Conservation (phyloP, 495 filamentous ascomycete genomes). For the Penicillium pancosmium region DNA sequence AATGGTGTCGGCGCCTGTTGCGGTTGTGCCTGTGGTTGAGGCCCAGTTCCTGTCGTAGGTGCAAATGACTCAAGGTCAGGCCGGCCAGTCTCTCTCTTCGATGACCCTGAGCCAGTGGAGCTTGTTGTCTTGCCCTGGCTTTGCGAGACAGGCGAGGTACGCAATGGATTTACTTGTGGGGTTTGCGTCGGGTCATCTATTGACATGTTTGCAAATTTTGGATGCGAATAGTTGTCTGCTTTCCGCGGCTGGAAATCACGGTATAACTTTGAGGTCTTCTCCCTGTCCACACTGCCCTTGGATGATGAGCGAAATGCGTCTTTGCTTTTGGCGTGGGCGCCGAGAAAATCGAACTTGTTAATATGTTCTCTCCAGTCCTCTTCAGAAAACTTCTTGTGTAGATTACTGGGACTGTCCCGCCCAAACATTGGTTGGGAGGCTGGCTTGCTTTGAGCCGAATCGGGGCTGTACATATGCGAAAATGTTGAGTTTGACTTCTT, state of each 20-base stretch:
- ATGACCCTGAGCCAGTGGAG: slow-evolving; percentile 20
- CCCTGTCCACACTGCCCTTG: slow-evolving; percentile 5
- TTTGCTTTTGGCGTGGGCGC: slow-evolving; percentile 34
- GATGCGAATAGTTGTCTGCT: neutral
- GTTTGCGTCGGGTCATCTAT: neutral
- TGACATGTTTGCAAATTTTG: neutral
- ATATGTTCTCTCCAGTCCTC: slow-evolving; percentile 62
- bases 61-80: slow-evolving; percentile 6
- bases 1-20: slow-evolving; percentile 37
- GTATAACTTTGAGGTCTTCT: neutral
- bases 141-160: neutral
- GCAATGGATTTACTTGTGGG: neutral
- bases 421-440: slow-evolving; percentile 24
- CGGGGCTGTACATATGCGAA: slow-evolving; percentile 4
- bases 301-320: slow-evolving; percentile 36
- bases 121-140: slow-evolving; percentile 23
- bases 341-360: slow-evolving; percentile 53
- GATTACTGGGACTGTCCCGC: slow-evolving; percentile 63
- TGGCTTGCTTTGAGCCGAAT: slow-evolving; percentile 3
- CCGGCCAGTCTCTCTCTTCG: slow-evolving; percentile 15
- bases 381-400: slow-evolving; percentile 74
- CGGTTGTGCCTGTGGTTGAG: slow-evolving; percentile 1
- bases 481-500: neutral
- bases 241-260: neutral
- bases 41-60: neutral